Conservation (phyloP, 805 yeast genomes). For the Lipomyces mesembrius region DNA sequence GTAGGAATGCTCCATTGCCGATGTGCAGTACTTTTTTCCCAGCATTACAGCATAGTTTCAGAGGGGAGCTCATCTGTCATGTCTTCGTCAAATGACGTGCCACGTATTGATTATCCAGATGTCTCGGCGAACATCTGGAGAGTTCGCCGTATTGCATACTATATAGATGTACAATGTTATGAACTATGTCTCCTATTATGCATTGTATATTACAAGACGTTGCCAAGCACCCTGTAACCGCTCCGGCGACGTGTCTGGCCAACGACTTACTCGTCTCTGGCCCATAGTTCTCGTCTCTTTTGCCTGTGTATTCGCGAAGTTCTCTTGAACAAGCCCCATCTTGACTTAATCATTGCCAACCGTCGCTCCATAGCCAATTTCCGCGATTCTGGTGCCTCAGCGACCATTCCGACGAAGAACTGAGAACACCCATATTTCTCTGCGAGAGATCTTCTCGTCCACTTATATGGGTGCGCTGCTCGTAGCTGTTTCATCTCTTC, state of each 20-base stretch:
- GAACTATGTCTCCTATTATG: not conserved
- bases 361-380: conserved; percentile 54
- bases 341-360: conserved; percentile 51
- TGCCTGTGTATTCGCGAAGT: conserved; percentile 60
- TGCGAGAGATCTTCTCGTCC: conserved; percentile 69
- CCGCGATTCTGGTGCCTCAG: conserved; percentile 52
- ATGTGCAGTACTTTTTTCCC: not conserved
- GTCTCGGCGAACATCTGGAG: not conserved
- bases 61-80: not conserved
- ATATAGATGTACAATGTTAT: conserved; percentile 7
- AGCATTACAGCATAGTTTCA: not conserved
- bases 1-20: not conserved
- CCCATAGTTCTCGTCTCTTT: conserved; percentile 67
- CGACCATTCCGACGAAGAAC: conserved; percentile 58
- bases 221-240: not conserved
- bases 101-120: not conserved
- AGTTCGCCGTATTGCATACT: not conserved
- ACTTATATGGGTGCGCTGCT: conserved; percentile 58
- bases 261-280: conserved; percentile 55
- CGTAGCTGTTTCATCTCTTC: conserved; percentile 63
- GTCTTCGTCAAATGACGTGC: not conserved
- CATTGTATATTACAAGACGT: not conserved
- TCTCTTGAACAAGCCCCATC: conserved; percentile 56
- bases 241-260: not conserved
- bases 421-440: conserved; percentile 59